Evolutionary conservation across 1,284 basidiomycete species (phyloP).

Genomic region (Heimioporus punctisporus): DNA sequence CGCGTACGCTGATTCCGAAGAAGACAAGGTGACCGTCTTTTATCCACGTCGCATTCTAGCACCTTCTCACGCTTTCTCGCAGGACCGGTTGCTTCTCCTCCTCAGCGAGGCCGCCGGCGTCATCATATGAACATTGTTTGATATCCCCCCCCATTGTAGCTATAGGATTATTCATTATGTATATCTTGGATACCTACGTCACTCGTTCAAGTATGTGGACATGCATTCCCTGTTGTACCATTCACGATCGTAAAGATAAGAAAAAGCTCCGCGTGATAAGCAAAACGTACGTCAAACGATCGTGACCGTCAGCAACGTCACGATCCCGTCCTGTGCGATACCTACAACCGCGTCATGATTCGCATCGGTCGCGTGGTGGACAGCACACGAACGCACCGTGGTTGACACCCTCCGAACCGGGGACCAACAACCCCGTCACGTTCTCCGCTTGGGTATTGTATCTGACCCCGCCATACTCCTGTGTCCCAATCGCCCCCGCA

Average conservation of each 20-base stretch:
- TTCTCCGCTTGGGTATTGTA: slow-evolving; percentile 52
- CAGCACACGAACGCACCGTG: slow-evolving; percentile 17
- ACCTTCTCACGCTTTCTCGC: slow-evolving; percentile 7
- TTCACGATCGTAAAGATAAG: background rate
- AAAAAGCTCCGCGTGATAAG: no score
- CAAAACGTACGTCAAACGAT: slow-evolving; percentile 19
- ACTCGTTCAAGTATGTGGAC: slow-evolving; percentile 7
- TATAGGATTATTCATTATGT: slow-evolving; percentile 7
- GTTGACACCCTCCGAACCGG: slow-evolving; percentile 21
- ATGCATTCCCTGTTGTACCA: background rate
- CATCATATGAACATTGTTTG: slow-evolving; percentile 20
- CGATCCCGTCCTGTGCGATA: slow-evolving; percentile 50
- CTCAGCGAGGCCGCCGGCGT: slow-evolving; percentile 33
- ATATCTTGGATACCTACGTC: slow-evolving; percentile 13
- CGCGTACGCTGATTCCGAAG: slow-evolving; percentile 66
- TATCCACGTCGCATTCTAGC: background rate
- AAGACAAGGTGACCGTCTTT: slow-evolving; percentile 63
- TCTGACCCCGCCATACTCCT: slow-evolving; percentile 42
- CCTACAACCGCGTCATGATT: slow-evolving; percentile 21
- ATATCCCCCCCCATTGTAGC: slow-evolving; percentile 21
- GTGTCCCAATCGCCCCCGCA: slow-evolving; percentile 43
- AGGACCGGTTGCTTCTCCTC: slow-evolving; percentile 32
- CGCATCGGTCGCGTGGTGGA: background rate
- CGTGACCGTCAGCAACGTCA: slow-evolving; percentile 46
- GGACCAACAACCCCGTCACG: slow-evolving; percentile 23